Conservation (phyloP, 306 rosid genomes). For the Quercus engelmannii region DNA sequence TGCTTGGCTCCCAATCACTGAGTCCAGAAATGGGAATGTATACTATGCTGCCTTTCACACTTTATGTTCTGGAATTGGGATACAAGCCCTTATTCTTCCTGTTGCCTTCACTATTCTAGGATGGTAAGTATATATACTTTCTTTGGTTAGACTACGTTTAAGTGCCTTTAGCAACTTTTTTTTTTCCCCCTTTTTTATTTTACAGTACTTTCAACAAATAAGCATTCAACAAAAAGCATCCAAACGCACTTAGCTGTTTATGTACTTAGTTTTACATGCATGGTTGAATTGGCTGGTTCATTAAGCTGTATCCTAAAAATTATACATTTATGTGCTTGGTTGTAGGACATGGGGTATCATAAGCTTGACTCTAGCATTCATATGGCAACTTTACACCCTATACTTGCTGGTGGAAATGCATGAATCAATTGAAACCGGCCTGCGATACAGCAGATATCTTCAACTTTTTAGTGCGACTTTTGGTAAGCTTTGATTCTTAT, state of each 20-base stretch:
- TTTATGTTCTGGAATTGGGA: conserved; percentile 51
- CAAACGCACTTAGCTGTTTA: too few species aligned
- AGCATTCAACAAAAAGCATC: too few species aligned
- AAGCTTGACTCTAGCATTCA: conserved; percentile 39
- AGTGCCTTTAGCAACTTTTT: too few species aligned
- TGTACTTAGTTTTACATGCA: neutral
- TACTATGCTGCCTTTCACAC: conserved; percentile 59
- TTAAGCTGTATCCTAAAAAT: neutral
- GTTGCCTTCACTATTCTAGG: conserved; percentile 60
- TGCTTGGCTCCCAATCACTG: conserved; percentile 64
- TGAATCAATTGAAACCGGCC: conserved; percentile 41
- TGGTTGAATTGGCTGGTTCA: neutral
- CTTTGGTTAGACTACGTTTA: too few species aligned
- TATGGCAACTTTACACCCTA: conserved; percentile 54
- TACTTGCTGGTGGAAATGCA: conserved; percentile 48
- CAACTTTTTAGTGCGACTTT: conserved; percentile 40
- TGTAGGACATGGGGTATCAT: conserved; percentile 50
- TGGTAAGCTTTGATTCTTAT: conserved; percentile 18
- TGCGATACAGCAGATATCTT: conserved; percentile 56
- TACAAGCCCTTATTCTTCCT: conserved; percentile 57
- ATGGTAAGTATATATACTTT: conserved; percentile 26
- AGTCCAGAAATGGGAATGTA: conserved; percentile 51
- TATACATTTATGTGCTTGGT: neutral
- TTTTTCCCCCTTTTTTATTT: too few species aligned
- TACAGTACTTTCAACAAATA: too few species aligned